Percentiles rank a stretch among this genome's conserved stretches.
Evolutionary conservation across 2,329 filamentous ascomycete species (phyloP).

Genomic region (Neodidymelliopsis sp.): DNA sequence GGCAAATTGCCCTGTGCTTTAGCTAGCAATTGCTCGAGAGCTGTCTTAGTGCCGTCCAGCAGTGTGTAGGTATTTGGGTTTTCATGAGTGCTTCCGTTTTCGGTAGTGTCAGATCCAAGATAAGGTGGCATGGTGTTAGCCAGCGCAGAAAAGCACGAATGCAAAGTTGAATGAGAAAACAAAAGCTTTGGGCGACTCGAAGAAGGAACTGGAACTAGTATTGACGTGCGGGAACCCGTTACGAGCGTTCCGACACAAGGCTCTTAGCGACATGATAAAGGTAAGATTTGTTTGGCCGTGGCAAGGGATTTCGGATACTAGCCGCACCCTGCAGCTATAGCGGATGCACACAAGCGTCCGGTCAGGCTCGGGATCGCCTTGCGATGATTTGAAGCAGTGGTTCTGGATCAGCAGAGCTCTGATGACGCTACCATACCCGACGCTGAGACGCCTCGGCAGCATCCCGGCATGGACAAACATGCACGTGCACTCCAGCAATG

Average conservation of each 20-base stretch:
- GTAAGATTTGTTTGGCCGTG: conserved; percentile 16
- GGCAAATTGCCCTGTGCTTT: conserved; percentile 47
- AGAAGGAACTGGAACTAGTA: conserved; percentile 16
- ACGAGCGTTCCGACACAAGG: conserved; percentile 8
- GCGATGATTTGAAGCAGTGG: background rate
- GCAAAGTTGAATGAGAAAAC: conserved; percentile 1
- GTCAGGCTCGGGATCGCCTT: conserved; percentile 4
- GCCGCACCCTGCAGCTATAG: conserved; percentile 18
- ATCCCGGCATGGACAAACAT: conserved; percentile 12
- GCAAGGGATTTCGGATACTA: conserved; percentile 23
- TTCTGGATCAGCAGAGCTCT: conserved; percentile 7
- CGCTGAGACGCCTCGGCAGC: background rate
- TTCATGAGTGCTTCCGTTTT: conserved; percentile 19
- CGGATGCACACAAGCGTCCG: conserved; percentile 17
- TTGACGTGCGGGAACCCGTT: conserved; percentile 24
- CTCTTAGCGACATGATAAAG: conserved; percentile 31
- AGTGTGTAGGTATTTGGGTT: conserved; percentile 34
- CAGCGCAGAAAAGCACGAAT: background rate
- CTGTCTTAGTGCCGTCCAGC: conserved; percentile 43
- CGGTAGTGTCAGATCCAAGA: conserved; percentile 27
- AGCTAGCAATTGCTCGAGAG: conserved; percentile 42
- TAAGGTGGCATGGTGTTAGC: conserved; percentile 37
- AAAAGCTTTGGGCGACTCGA: conserved; percentile 1
- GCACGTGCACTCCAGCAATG: background rate
- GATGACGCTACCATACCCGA: too few relatives aligned